phyloP scores from a whole-genome alignment of 352 stramenopile species.

The Pythium rhizo-oryzae region DNA sequence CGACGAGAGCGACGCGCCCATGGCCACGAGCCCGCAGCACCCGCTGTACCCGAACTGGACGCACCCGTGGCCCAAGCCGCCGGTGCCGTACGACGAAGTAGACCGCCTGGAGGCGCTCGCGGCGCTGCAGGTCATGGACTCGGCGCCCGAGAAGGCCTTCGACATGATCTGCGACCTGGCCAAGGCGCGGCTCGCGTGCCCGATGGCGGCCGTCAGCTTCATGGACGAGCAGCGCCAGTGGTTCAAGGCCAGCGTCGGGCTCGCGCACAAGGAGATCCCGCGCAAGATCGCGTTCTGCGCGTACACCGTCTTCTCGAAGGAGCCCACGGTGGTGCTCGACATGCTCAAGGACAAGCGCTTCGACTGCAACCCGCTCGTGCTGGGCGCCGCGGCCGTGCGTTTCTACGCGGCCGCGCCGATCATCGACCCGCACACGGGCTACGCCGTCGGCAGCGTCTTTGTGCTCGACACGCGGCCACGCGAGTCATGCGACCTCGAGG shows the following conservation, averaged over 20 bases:
- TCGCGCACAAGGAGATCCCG: slow-evolving; percentile 77
- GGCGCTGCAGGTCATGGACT: slow-evolving; percentile 64
- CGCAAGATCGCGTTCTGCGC: slow-evolving; percentile 83
- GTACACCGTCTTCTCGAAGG: slow-evolving; percentile 57
- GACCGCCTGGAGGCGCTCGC: slow-evolving; percentile 54
- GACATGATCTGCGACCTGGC: slow-evolving; percentile 83
- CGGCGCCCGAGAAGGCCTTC: slow-evolving; percentile 57
- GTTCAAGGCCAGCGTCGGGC: slow-evolving; percentile 74
- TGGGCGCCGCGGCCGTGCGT: slow-evolving; percentile 86
- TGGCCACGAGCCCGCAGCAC: slow-evolving; percentile 27
- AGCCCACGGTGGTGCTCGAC: slow-evolving; percentile 86
- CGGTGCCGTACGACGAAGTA: slow-evolving; percentile 53
- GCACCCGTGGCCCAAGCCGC: slow-evolving; percentile 76
- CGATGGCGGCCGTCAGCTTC: slow-evolving; percentile 83
- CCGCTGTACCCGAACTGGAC: slow-evolving; percentile 40
- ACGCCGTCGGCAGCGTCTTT: slow-evolving; percentile 76
- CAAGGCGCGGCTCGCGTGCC: slow-evolving; percentile 61
- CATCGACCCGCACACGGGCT: slow-evolving; percentile 54
- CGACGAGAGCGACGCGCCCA: slow-evolving; percentile 26
- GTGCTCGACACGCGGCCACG: slow-evolving; percentile 80
- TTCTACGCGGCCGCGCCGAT: slow-evolving; percentile 93
- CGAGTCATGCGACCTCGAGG: slow-evolving; percentile 67
- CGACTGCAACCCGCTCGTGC: slow-evolving; percentile 87
- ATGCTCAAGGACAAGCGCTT: slow-evolving; percentile 90
- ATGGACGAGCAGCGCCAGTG: slow-evolving; percentile 77